Evolutionary conservation across 441 rosid species (phyloP), one percentile per base, ranked within the genome.

Genomic region (Daphne laureola): DNA sequence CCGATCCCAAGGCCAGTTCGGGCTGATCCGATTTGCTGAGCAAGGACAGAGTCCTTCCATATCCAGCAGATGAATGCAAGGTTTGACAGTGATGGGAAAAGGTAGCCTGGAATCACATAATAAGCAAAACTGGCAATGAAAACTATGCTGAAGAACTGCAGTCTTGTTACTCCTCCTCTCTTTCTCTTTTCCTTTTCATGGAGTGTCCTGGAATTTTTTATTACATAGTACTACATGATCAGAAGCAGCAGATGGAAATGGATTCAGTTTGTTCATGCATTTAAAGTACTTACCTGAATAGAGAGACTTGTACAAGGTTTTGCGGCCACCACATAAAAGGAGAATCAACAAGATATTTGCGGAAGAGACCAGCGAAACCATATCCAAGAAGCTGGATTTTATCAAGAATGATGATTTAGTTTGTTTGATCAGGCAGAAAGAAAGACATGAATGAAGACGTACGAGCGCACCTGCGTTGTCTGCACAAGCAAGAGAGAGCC

Each of bases 311-410:
- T 14, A 90, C 91, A 11, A 90, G 60, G 53, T 79, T 84, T 12
- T 70, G 38, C 1, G 97, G 95, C 95, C 97, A 90, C 97, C 95
- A 84, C 95, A 87, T 87, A 59, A 76, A 84, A 8, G 96, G 91
- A 0, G 95, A 86, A 4, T 90, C 97, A n/a, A 90, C 97, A 0
- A 82, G 79, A 72, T 68, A 57, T 61, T 48, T 78, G 51, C 91
- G 75, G 71, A 90, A 87, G 5, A 84, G 7, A 8, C 97, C 94
- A 48, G 94, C 97, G 89, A 96, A 87, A 15, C 96, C 96, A 63
- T 90, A 87, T 12, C 96, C 97, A 36, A 87, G 83, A 73, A 90
- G 53, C 94, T 84, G 77, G 53, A 63, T 25, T 52, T 35, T 47
- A 45, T 16, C 14, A 43, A 51, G 49, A 57, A 12, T 31, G 12